Base-by-base conservation (phyloP, 2,329 filamentous ascomycete species). In the Pseudogymnoascus sp. region DNA sequence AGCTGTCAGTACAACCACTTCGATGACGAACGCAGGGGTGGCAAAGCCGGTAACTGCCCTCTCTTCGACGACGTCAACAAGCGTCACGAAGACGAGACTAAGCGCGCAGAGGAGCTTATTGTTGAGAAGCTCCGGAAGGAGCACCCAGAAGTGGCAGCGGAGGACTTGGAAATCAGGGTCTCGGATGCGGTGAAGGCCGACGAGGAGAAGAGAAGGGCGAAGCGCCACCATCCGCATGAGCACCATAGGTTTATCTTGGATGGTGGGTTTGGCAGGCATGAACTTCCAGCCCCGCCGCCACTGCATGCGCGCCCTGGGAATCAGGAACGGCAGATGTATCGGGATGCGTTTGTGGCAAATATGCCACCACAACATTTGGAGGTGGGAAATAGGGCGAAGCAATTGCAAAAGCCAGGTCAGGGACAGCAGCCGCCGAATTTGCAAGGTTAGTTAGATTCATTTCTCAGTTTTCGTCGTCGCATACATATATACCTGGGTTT, bases 1-100 rank as follows among this genome's bases (percentile, higher is more conserved):
- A 83, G 84, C 1, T 83, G 81, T 63, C 74, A 82, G 63, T 95
- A 96, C 70, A 68, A 78, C 0, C 91, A 96, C 73, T 96, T 96
- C 70, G 78, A 87, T 64, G 81, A 88, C 61, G 11, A 63, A 0
- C 63, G 24, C 0, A 71, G 78, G 56, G 82, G 81, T 11, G 81
- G 82, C 0, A 81, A 78, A 63, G 59, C 59, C 0, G 81, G 80
- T 1, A 84, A 83, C 65, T 93, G 90, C 66, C 85, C 86, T 1
- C 76, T 93, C 0, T 89, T 89, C 67, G 89, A 93, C 59, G 80
- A 65, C 33, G 75, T 77, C 4, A 82, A 87, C 66, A 72, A 79
- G 46, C 82, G 86, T 3, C 88, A 92, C 67, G 76, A 85, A 24
- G 71, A 80, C 6, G 89, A 91, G 66, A 84, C 90, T 14, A 78